Conservation (phyloP, 106 monocot genomes). For the Apostasia shenzhenica region DNA sequence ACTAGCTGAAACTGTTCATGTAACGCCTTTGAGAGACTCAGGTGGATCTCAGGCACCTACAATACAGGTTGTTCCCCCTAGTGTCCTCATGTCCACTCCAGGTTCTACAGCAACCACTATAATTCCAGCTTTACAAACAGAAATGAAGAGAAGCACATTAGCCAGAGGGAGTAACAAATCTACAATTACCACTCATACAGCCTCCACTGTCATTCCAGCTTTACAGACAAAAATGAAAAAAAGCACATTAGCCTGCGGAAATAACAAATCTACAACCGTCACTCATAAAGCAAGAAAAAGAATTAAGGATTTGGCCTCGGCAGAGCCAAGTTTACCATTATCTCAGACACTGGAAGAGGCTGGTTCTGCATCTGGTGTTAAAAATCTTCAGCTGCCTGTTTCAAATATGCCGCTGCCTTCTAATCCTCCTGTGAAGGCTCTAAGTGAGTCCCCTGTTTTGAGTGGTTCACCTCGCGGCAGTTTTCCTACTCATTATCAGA, state of each 20-base stretch:
- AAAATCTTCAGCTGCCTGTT: constrained; percentile 11
- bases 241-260: constrained; percentile 11
- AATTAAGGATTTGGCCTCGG: constrained; percentile 33
- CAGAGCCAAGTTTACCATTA: constrained; percentile 9
- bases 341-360: constrained; percentile 24
- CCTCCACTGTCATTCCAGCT: too few relatives aligned
- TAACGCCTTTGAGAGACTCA: constrained; percentile 32
- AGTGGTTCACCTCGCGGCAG: constrained; percentile 8
- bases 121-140: not conserved
- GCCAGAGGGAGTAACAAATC: too few relatives aligned
- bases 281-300: constrained; percentile 60
- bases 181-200: too few relatives aligned
- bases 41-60: constrained; percentile 16
- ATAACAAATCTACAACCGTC: constrained; percentile 18
- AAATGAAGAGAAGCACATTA: too few relatives aligned
- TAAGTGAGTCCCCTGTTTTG: constrained; percentile 15
- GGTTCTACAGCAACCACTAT: constrained; percentile 14
- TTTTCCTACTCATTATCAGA: constrained; percentile 33
- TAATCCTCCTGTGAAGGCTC: constrained; percentile 18
- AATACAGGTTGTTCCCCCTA: constrained; percentile 30
- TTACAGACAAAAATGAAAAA: constrained; percentile 24
- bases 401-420: constrained; percentile 9
- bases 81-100: constrained; percentile 25
- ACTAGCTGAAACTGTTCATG: constrained; percentile 36
- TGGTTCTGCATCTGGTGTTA: constrained; percentile 13